A percentile compares a stretch with the other conserved stretches of the same genome.
These are phyloP conservation scores for Micromonas pusilla DNA, from an alignment of 139 green algal species.

Conservation along the genomic window DNA sequence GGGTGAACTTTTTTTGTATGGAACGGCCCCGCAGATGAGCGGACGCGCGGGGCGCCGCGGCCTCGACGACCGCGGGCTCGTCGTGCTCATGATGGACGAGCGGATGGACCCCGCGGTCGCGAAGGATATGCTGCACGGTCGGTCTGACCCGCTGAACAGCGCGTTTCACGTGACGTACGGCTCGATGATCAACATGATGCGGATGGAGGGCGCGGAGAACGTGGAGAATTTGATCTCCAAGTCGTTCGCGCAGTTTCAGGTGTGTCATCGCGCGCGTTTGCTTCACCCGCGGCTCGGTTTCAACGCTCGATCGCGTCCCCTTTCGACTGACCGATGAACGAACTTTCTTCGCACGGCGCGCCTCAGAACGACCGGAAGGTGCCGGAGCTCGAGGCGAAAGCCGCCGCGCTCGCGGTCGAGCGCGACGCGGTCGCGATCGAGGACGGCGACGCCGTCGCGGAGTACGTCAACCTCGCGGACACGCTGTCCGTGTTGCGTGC, in stretches of 20 bases:
- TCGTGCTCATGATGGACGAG: conserved; percentile 29
- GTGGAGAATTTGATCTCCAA: not conserved
- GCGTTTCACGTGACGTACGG: conserved; percentile 70
- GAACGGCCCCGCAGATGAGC: conserved; percentile 56
- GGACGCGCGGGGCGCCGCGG: conserved; percentile 67
- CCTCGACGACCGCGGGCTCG: conserved; percentile 51
- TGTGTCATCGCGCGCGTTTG: not conserved
- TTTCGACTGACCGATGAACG: not conserved
- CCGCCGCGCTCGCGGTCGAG: not conserved
- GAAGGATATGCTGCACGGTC: conserved; percentile 70
- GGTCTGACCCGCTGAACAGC: conserved; percentile 61
- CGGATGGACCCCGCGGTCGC: conserved; percentile 38
- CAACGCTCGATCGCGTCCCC: too few species aligned
- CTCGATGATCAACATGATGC: conserved; percentile 74
- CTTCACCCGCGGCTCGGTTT: not conserved
- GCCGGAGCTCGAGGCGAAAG: conserved; percentile 41
- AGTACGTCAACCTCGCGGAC: conserved; percentile 13
- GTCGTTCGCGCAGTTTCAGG: conserved; percentile 25
- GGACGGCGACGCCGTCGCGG: not conserved
- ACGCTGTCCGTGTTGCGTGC: not conserved
- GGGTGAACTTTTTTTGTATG: conserved; percentile 73
- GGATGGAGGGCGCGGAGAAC: conserved; percentile 45
- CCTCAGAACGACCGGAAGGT: not conserved
- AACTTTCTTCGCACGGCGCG: too few species aligned
- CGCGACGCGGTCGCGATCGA: conserved; percentile 7